Percentiles rank a stretch among this genome's conserved stretches.
These are phyloP conservation scores for Solanum arcanum DNA, from an alignment of 257 asterid genomes.

Conservation along the genomic window DNA sequence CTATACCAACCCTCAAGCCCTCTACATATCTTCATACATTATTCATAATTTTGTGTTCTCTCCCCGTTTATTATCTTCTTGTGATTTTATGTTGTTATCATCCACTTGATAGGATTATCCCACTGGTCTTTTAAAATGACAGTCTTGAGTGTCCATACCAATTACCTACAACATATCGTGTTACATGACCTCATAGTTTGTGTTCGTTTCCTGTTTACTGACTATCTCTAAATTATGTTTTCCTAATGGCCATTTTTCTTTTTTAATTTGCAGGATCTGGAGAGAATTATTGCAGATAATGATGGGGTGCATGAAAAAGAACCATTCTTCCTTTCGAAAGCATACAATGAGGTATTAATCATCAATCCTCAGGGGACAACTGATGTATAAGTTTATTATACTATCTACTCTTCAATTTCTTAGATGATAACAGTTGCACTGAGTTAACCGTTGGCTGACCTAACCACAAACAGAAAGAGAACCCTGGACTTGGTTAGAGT, in stretches of 20 bases:
- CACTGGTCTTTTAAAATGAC: not conserved
- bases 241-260: not conserved
- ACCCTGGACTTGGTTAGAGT: not conserved
- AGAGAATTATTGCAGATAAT: constrained; percentile 58
- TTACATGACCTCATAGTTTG: not conserved
- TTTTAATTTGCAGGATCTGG: constrained; percentile 55
- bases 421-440: not conserved
- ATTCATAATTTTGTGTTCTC: not conserved
- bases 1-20: not conserved
- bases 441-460: not conserved
- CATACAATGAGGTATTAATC: constrained; percentile 15
- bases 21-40: not conserved
- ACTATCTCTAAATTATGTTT: not conserved
- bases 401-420: not conserved
- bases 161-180: not conserved
- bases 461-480: not conserved
- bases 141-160: not conserved
- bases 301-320: constrained; percentile 69
- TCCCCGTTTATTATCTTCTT: not conserved
- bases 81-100: not conserved
- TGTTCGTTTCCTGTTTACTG: not conserved
- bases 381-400: not conserved
- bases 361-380: constrained; percentile 28
- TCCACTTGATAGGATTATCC: not conserved
- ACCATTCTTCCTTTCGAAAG: constrained; percentile 60